Evolutionary conservation across 441 rosid genomes (phyloP).

Genomic region (Eugenia klotzschiana): DNA sequence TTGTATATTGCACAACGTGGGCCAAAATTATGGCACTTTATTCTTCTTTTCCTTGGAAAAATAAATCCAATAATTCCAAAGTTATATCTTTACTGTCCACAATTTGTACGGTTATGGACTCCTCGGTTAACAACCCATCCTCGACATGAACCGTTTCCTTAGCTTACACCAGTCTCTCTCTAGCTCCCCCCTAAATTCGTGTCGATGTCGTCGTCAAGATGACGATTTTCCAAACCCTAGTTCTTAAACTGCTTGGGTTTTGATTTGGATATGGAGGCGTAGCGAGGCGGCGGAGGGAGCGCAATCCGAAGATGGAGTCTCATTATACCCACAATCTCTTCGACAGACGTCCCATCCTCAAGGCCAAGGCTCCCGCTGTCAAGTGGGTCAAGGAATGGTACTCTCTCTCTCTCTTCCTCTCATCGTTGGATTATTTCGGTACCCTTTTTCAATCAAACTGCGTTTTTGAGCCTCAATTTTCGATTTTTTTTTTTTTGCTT

Average conservation of each 20-base stretch:
- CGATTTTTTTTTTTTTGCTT: neutral
- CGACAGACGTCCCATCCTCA: slow-evolving; percentile 61
- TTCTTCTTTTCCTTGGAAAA: neutral
- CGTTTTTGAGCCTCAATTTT: neutral
- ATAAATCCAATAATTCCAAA: neutral
- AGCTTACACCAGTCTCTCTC: neutral
- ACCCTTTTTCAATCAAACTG: neutral
- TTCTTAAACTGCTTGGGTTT: neutral
- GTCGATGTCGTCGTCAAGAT: neutral
- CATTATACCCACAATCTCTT: slow-evolving; percentile 39
- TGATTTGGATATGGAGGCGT: neutral
- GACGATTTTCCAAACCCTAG: neutral
- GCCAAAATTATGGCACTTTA: neutral
- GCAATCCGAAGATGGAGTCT: slow-evolving; percentile 20
- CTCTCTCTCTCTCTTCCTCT: neutral
- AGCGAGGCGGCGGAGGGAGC: neutral
- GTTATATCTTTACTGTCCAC: neutral
- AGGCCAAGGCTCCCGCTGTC: slow-evolving; percentile 58
- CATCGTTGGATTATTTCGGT: neutral
- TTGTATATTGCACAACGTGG: too few relatives aligned
- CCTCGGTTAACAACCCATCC: neutral
- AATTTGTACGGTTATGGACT: neutral
- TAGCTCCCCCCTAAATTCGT: neutral
- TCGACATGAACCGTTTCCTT: neutral
- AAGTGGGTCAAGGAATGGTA: slow-evolving; percentile 81